Evolutionary conservation across 805 yeast genomes (phyloP).

Genomic region (Wickerhamiella qilinensis): DNA sequence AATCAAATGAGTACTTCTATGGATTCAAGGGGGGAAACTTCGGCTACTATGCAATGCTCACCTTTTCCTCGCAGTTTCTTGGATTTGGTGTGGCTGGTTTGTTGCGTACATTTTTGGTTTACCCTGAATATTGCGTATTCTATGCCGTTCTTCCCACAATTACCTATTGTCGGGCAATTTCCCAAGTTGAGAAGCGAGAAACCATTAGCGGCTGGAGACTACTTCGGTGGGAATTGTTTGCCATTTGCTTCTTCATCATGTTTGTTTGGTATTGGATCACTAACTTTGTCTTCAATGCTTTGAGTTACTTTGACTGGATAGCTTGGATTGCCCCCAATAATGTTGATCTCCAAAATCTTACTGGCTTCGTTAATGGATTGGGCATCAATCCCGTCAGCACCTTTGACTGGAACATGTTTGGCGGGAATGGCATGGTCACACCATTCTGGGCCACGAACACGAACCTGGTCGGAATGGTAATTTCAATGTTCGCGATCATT

Average conservation of each 20-base stretch:
- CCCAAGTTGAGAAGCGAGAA: slow-evolving; percentile 15
- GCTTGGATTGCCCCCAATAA: slow-evolving; percentile 39
- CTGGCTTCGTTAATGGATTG: slow-evolving; percentile 43
- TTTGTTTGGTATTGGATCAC: slow-evolving; percentile 57
- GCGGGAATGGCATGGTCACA: too few species aligned
- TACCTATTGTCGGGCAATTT: slow-evolving; percentile 24
- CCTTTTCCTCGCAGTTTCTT: slow-evolving; percentile 34
- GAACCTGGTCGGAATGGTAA: too few species aligned
- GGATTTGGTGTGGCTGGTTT: slow-evolving; percentile 40
- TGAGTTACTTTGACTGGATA: slow-evolving; percentile 50
- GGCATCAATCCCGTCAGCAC: slow-evolving; percentile 40
- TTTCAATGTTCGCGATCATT: too few species aligned
- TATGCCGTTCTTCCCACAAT: slow-evolving; percentile 44
- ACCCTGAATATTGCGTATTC: slow-evolving; percentile 26
- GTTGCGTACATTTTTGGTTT: slow-evolving; percentile 34
- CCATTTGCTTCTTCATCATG: slow-evolving; percentile 25
- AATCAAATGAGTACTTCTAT: slow-evolving; percentile 19
- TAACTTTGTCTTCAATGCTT: slow-evolving; percentile 44
- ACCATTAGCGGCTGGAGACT: slow-evolving; percentile 44
- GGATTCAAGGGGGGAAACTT: slow-evolving; percentile 23
- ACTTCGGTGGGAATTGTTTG: slow-evolving; percentile 36
- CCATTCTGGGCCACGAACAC: too few species aligned
- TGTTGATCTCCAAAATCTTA: slow-evolving; percentile 41
- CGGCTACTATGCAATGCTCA: slow-evolving; percentile 30
- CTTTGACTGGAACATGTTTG: slow-evolving; percentile 37